Percentiles rank a stretch among this genome's conserved stretches.
Evolutionary conservation across 768 basidiomycete genomes (phyloP).

Genomic region (Cyclocybe cylindracea): DNA sequence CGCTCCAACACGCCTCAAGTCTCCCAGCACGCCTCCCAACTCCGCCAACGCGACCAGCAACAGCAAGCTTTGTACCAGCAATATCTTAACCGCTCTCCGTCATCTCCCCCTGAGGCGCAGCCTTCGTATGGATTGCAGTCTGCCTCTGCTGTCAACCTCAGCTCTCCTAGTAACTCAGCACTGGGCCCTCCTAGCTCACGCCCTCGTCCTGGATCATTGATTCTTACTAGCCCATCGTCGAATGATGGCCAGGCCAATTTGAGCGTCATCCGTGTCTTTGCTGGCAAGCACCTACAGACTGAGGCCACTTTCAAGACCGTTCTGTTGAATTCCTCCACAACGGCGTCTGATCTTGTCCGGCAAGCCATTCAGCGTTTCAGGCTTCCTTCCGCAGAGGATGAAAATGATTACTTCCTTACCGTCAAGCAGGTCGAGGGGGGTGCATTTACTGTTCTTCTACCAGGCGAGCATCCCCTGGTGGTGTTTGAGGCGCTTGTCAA

Average conservation of each 20-base stretch:
- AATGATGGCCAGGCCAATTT: slow-evolving; percentile 74
- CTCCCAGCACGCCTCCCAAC: slow-evolving; percentile 65
- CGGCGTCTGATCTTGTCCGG: slow-evolving; percentile 78
- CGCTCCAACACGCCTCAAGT: slow-evolving; percentile 40
- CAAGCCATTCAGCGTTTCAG: slow-evolving; percentile 96
- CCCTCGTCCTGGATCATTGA: slow-evolving; percentile 76
- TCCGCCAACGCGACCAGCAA: slow-evolving; percentile 87
- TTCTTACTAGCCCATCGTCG: slow-evolving; percentile 56
- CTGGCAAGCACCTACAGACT: slow-evolving; percentile 85
- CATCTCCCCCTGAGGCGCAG: slow-evolving; percentile 73
- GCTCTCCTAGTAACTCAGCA: slow-evolving; percentile 43
- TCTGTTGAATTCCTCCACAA: slow-evolving; percentile 84
- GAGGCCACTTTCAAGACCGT: slow-evolving; percentile 99
- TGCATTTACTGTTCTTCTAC: slow-evolving; percentile 70
- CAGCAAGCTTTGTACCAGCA: slow-evolving; percentile 87
- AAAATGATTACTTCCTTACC: slow-evolving; percentile 81
- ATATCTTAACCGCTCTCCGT: slow-evolving; percentile 86
- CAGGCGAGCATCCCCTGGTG: slow-evolving; percentile 79
- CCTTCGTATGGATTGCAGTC: slow-evolving; percentile 78
- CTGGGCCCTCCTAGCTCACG: slow-evolving; percentile 54
- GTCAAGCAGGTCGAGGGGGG: slow-evolving; percentile 93
- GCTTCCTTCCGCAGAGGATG: slow-evolving; percentile 61
- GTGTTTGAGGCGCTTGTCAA: slow-evolving; percentile 88
- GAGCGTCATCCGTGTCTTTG: slow-evolving; percentile 95
- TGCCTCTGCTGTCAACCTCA: slow-evolving; percentile 63